Percentiles rank a stretch among this genome's conserved stretches.
Evolutionary conservation across 768 basidiomycete species (phyloP).

Genomic region (Lentinula detonsa): DNA sequence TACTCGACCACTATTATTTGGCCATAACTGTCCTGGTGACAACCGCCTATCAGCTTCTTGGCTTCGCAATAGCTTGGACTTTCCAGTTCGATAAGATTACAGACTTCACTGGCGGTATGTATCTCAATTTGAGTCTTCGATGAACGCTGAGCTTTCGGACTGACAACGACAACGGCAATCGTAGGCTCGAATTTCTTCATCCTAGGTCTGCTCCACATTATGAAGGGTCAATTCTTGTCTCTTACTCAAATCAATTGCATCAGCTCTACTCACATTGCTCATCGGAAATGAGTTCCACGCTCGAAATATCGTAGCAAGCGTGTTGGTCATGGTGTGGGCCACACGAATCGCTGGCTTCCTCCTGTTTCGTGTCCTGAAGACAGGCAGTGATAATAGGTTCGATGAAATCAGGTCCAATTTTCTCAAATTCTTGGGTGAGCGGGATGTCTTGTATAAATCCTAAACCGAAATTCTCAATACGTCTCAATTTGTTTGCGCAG

Average conservation of each 20-base stretch:
- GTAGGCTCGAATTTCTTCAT: slow-evolving; percentile 64
- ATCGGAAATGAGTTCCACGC: slow-evolving; percentile 56
- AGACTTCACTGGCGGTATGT: slow-evolving; percentile 54
- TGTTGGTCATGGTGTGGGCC: slow-evolving; percentile 68
- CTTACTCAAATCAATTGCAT: slow-evolving; percentile 1
- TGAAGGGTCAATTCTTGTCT: not conserved
- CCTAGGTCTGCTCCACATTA: slow-evolving; percentile 31
- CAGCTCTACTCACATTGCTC: slow-evolving; percentile 56
- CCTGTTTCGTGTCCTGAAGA: slow-evolving; percentile 64
- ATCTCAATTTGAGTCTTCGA: not conserved
- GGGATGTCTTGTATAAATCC: not conserved
- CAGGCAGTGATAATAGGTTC: slow-evolving; percentile 59
- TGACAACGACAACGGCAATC: not conserved
- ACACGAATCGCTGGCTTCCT: slow-evolving; percentile 56
- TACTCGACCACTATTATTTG: slow-evolving; percentile 31
- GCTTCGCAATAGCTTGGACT: slow-evolving; percentile 64
- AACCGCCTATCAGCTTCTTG: slow-evolving; percentile 45
- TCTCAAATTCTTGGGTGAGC: slow-evolving; percentile 53
- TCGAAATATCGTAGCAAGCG: slow-evolving; percentile 49
- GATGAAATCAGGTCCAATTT: slow-evolving; percentile 63
- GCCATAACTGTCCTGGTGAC: slow-evolving; percentile 31
- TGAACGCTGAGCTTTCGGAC: no score
- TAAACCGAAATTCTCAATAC: not conserved
- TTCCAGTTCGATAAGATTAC: slow-evolving; percentile 72
- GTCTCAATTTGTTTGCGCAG: slow-evolving; percentile 15